Evolutionary conservation across 2,329 filamentous ascomycete species (phyloP).

Genomic region (Ophiocordyceps unilateralis): DNA sequence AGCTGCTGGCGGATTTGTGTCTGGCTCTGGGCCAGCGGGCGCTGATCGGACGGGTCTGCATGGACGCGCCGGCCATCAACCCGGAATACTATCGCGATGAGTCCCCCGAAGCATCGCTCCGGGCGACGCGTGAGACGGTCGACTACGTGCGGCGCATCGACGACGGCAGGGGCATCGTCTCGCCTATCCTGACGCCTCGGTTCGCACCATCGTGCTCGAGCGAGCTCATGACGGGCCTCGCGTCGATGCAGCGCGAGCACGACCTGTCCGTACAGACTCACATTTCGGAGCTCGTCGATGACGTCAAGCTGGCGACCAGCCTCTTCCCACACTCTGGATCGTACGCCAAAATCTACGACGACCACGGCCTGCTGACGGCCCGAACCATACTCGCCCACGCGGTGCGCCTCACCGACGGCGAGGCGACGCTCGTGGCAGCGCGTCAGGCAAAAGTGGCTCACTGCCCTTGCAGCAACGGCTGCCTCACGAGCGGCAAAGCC

Average conservation of each 20-base stretch:
- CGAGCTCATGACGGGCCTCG: constrained; percentile 46
- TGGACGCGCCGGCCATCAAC: constrained; percentile 53
- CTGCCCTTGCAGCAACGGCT: constrained; percentile 75
- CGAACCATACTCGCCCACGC: constrained; percentile 76
- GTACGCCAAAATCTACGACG: constrained; percentile 72
- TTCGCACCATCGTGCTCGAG: constrained; percentile 47
- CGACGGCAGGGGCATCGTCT: constrained; percentile 44
- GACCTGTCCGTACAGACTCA: constrained; percentile 70
- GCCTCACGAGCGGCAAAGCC: constrained; percentile 63
- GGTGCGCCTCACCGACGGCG: constrained; percentile 53
- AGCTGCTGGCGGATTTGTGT: constrained; percentile 74
- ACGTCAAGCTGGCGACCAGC: constrained; percentile 51
- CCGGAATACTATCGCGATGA: constrained; percentile 70
- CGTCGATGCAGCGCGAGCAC: constrained; percentile 42
- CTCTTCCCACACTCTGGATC: constrained; percentile 47
- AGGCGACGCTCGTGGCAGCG: constrained; percentile 44
- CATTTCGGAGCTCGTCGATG: constrained; percentile 64
- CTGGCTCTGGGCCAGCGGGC: constrained; percentile 68
- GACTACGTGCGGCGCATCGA: constrained; percentile 52
- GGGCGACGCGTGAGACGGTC: constrained; percentile 41
- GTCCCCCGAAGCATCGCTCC: constrained; percentile 37
- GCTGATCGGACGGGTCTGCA: constrained; percentile 86
- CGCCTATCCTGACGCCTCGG: constrained; percentile 62
- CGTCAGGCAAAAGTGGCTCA: constrained; percentile 56
- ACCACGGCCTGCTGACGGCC: constrained; percentile 46